Evolutionary conservation across 169 alveolate genomes (phyloP), one percentile per base, ranked within the genome.

Genomic region (Plasmodium malariae): DNA sequence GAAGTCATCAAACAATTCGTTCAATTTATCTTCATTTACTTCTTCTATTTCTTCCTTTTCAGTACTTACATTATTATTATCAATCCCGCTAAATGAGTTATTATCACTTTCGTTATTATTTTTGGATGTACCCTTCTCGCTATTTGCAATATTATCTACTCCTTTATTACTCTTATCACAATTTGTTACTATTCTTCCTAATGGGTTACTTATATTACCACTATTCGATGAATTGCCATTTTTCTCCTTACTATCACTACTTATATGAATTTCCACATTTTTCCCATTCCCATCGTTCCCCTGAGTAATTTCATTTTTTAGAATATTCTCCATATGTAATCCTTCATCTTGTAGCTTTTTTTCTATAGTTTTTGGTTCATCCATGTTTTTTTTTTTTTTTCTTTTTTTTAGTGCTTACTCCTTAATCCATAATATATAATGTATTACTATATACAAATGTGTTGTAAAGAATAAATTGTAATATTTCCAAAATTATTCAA

Each of bases 1-100:
- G 51, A 83, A 83, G 24, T 67, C 83, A 21, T 83, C 85, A 51
- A 83, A 68, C 48, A 83, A 26, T 19, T 83, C 91, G 24, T 83
- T 55, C 36, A 83, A 45, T 36, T 51, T 63, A 54, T 67, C 69
- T 21, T 83, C 91, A 67, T 60, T 24, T 7, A 67, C 5, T 9
- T 40, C 49, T 7, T 65, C 40, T 21, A 19, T 49, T 12, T 34
- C 62, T 0, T 32, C 62, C n/a, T 65, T 49, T 24, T 48, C 45
- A 2, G 11, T 14, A 3, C 7, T 6, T 1, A 5, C 36, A 12
- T 32, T 32, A 30, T 55, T 30, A 43, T 21, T 73, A 28, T 30
- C 65, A 36, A 3, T 40, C 14, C 17, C 40, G 49, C 30, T 59
- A 21, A 24, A 34, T 17, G 36, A n/a, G 1, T 24, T 14, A 59